Evolutionary conservation across 2,329 filamentous ascomycete species (phyloP), one percentile per base, ranked within the genome.

Genomic region (Drechslerella coelobrocha): DNA sequence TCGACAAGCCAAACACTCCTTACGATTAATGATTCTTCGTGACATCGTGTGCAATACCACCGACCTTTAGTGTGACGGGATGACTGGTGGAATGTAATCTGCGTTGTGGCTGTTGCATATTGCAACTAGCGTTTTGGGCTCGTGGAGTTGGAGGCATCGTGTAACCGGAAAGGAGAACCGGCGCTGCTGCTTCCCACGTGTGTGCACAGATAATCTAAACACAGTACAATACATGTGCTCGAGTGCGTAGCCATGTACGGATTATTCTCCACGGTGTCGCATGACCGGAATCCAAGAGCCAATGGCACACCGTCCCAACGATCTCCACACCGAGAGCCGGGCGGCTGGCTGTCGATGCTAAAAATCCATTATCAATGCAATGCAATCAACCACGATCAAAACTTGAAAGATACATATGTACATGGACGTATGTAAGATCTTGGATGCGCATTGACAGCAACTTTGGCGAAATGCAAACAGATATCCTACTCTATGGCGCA

Each of bases 61-160:
- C n/a, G n/a, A n/a, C n/a, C n/a, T n/a, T n/a, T n/a, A n/a, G n/a
- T n/a, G n/a, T n/a, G n/a, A n/a, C n/a, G n/a, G n/a, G n/a, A n/a
- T n/a, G n/a, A n/a, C n/a, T n/a, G n/a, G n/a, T n/a, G n/a, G n/a
- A n/a, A n/a, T n/a, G n/a, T n/a, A n/a, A n/a, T n/a, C n/a, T 41
- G 37, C 37, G 37, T 41, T 41, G 37, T 41, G 7, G n/a, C 37
- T 41, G 37, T 41, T 41, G 37, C 37, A 41, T n/a, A n/a, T n/a
- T n/a, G n/a, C n/a, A 41, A 17, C 7, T 8, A 17, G 7, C 37
- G 29, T 31, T 31, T 31, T 12, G 29, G 29, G 29, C 29, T 31
- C 6, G 12, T 12, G 6, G 29, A 31, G 12, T 31, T 12, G 29
- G 29, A 31, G 12, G 29, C 29, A 31, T 12, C 29, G 29, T 31